These are phyloP conservation scores for Neonectria punicea DNA, from an alignment of 2,329 filamentous ascomycete genomes.

Conservation along the genomic window DNA sequence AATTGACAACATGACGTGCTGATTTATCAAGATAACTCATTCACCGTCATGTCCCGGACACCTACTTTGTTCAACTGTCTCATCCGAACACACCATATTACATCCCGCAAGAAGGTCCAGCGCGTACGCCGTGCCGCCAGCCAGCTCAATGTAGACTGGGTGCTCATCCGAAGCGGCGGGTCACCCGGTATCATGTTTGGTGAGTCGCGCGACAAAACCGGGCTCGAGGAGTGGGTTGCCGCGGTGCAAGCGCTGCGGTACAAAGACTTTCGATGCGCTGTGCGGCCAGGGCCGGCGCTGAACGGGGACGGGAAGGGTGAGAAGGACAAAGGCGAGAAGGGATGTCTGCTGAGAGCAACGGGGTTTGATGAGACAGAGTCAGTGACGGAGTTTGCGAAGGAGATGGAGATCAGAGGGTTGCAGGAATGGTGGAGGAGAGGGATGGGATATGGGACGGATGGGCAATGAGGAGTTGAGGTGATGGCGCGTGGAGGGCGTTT, in stretches of 20 bases:
- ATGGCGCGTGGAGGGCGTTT: not conserved
- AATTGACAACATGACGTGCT: conserved; percentile 4
- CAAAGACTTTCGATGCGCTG: conserved; percentile 76
- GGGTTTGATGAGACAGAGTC: conserved; percentile 68
- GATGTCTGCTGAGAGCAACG: conserved; percentile 7
- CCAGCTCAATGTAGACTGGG: conserved; percentile 65
- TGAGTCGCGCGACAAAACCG: conserved; percentile 64
- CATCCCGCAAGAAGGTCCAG: conserved; percentile 76
- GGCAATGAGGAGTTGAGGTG: not conserved
- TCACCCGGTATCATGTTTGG: conserved; percentile 84
- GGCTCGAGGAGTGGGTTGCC: conserved; percentile 71
- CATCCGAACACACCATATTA: conserved; percentile 84
- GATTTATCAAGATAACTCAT: conserved; percentile 7
- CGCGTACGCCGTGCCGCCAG: conserved; percentile 71
- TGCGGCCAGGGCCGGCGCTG: conserved; percentile 55
- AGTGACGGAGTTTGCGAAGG: conserved; percentile 70
- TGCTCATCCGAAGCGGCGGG: conserved; percentile 74
- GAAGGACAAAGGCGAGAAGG: conserved; percentile 1
- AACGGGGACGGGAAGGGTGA: conserved; percentile 1
- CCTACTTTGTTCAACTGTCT: conserved; percentile 51
- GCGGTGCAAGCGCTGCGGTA: conserved; percentile 73
- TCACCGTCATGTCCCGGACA: conserved; percentile 33
- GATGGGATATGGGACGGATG: conserved; percentile 64
- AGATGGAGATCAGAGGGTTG: conserved; percentile 70
- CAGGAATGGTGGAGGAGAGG: conserved; percentile 73